Conservation (phyloP, 352 stramenopile species). For the Hyaloperonospora brassicae region DNA sequence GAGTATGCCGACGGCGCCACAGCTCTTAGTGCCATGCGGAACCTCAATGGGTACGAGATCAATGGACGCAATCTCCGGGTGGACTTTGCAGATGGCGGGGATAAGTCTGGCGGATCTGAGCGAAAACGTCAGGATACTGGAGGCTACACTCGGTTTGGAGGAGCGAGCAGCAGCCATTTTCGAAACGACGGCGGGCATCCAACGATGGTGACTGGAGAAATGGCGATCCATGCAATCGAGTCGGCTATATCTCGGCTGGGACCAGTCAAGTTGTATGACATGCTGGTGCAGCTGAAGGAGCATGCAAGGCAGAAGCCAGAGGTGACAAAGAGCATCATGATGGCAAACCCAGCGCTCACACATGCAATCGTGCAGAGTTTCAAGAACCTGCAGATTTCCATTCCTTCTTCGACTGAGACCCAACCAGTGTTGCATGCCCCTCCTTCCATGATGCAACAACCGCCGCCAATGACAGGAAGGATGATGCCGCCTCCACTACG, state of each 20-base stretch:
- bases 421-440: constrained; percentile 44
- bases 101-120: constrained; percentile 37
- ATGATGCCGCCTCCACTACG: constrained; percentile 34
- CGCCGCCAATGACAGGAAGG: constrained; percentile 18
- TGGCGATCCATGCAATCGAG: constrained; percentile 75
- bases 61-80: constrained; percentile 79
- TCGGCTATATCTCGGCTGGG: constrained; percentile 55
- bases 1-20: constrained; percentile 82
- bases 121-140: constrained; percentile 25
- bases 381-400: constrained; percentile 78
- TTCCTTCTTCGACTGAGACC: constrained; percentile 46
- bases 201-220: constrained; percentile 56
- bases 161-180: constrained; percentile 21
- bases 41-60: constrained; percentile 80
- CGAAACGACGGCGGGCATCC: constrained; percentile 22
- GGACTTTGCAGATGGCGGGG: constrained; percentile 72
- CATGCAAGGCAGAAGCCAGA: constrained; percentile 69
- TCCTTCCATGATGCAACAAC: constrained; percentile 31
- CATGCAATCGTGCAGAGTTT: constrained; percentile 82
- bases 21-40: constrained; percentile 75
- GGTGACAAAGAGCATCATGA: constrained; percentile 66
- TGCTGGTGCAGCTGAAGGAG: constrained; percentile 73
- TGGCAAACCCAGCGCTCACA: constrained; percentile 69
- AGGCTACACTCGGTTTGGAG: constrained; percentile 14
- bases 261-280: constrained; percentile 77